phyloP scores from a whole-genome alignment of 2,329 filamentous ascomycete species.

The Chlorencoelia australis region DNA sequence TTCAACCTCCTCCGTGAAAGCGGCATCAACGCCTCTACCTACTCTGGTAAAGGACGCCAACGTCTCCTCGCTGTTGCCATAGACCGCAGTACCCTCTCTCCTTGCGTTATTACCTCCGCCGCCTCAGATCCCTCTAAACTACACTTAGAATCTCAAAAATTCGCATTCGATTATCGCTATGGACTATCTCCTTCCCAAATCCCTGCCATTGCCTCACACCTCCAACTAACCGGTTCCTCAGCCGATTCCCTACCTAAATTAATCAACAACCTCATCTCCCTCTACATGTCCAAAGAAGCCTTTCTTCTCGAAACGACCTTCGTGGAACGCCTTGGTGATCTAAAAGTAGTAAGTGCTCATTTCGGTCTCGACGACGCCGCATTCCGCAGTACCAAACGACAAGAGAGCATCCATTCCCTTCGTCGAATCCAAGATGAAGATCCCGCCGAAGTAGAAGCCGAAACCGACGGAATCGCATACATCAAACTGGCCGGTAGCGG shows the following conservation, averaged over 20 bases:
- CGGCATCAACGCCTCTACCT: constrained; percentile 34
- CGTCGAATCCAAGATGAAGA: constrained; percentile 43
- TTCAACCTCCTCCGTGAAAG: constrained; percentile 44
- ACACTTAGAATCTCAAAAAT: constrained; percentile 36
- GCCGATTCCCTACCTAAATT: constrained; percentile 37
- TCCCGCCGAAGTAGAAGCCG: constrained; percentile 49
- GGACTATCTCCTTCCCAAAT: constrained; percentile 36
- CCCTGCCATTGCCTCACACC: constrained; percentile 35
- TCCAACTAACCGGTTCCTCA: constrained; percentile 37
- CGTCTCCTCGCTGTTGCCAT: constrained; percentile 53
- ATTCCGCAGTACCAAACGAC: constrained; percentile 50
- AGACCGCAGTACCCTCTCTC: constrained; percentile 50
- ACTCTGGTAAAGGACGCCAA: constrained; percentile 29
- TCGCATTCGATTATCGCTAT: constrained; percentile 51
- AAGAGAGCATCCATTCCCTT: constrained; percentile 48
- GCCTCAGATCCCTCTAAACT: constrained; percentile 30
- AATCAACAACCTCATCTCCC: constrained; percentile 42
- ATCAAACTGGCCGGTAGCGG: constrained; percentile 48
- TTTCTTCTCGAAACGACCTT: constrained; percentile 46
- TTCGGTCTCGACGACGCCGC: constrained; percentile 65
- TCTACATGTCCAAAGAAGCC: constrained; percentile 57
- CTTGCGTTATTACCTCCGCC: constrained; percentile 53
- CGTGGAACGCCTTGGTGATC: constrained; percentile 29
- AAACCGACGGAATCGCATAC: constrained; percentile 69
- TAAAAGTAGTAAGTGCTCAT: constrained; percentile 43